These are phyloP conservation scores for Nemophila menziesii DNA, from an alignment of 257 asterid genomes.

Conservation along the genomic window DNA sequence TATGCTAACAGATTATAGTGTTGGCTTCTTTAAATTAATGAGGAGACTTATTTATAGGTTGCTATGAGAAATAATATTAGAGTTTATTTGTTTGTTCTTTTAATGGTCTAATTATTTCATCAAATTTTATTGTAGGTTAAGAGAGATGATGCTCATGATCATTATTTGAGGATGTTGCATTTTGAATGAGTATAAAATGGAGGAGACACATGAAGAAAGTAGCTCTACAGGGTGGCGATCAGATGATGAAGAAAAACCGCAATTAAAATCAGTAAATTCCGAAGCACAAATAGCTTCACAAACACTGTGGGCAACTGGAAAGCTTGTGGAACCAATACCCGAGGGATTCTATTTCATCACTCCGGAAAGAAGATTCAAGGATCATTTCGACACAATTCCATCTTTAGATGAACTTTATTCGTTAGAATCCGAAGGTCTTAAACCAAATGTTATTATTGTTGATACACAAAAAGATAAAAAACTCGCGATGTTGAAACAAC, in stretches of 20 bases:
- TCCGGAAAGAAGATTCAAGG: slow-evolving; percentile 92
- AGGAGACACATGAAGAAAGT: slow-evolving; percentile 36
- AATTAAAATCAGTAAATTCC: slow-evolving; percentile 24
- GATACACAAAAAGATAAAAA: slow-evolving; percentile 80
- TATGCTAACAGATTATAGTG: no score
- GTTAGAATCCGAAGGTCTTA: slow-evolving; percentile 68
- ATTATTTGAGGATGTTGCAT: slow-evolving; percentile 1
- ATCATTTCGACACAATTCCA: slow-evolving; percentile 70
- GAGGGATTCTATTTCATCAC: slow-evolving; percentile 83
- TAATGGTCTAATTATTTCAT: neutral
- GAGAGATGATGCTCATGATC: neutral
- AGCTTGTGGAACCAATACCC: slow-evolving; percentile 65
- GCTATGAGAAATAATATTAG: no score
- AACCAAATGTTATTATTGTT: slow-evolving; percentile 71
- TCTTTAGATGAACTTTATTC: slow-evolving; percentile 66
- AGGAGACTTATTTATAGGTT: no score
- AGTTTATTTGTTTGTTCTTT: no score
- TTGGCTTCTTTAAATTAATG: no score
- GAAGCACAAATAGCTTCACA: slow-evolving; percentile 53
- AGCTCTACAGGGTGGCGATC: slow-evolving; percentile 57
- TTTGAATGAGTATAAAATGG: slow-evolving; percentile 48
- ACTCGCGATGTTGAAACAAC: slow-evolving; percentile 87
- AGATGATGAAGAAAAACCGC: slow-evolving; percentile 46
- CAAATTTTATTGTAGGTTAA: neutral
- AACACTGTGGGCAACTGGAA: slow-evolving; percentile 81